Evolutionary conservation across 1,139 yeast genomes (phyloP).

Genomic region (Yamadazyma taylorii): DNA sequence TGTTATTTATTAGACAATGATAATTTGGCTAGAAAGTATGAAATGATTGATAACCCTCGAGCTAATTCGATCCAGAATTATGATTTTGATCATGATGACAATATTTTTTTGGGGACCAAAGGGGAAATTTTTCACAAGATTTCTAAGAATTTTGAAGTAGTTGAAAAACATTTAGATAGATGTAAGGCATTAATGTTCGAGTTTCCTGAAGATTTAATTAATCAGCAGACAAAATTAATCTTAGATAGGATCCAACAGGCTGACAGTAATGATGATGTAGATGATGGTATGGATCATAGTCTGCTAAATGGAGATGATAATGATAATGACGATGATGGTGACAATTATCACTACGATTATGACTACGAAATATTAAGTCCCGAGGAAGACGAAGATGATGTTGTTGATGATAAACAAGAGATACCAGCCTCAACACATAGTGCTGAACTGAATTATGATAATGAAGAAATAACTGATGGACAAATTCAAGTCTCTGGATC

Average conservation of each 20-base stretch:
- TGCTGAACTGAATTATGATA: conserved; percentile 12
- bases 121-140: conserved; percentile 12
- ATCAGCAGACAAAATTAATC: conserved; percentile 14
- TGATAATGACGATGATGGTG: conserved; percentile 7
- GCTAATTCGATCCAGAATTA: conserved; percentile 6
- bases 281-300: no score
- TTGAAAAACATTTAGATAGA: conserved; percentile 23
- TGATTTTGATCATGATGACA: conserved; percentile 15
- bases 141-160: conserved; percentile 17
- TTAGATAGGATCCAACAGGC: conserved; percentile 9
- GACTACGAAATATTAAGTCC: conserved; percentile 8
- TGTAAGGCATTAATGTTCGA: conserved; percentile 32
- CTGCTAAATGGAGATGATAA: no score
- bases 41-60: conserved; percentile 3
- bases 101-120: conserved; percentile 10
- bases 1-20: conserved; percentile 25
- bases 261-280: conserved; percentile 9
- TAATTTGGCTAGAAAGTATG: conserved; percentile 14
- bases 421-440: no score
- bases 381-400: conserved; percentile 12
- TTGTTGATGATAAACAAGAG: conserved; percentile 9
- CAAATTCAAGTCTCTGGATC: background rate
- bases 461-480: conserved; percentile 5
- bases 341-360: conserved; percentile 3
- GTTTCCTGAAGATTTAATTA: conserved; percentile 26